Conservation (phyloP, 2,329 filamentous ascomycete species). For the Apiospora sp. region DNA sequence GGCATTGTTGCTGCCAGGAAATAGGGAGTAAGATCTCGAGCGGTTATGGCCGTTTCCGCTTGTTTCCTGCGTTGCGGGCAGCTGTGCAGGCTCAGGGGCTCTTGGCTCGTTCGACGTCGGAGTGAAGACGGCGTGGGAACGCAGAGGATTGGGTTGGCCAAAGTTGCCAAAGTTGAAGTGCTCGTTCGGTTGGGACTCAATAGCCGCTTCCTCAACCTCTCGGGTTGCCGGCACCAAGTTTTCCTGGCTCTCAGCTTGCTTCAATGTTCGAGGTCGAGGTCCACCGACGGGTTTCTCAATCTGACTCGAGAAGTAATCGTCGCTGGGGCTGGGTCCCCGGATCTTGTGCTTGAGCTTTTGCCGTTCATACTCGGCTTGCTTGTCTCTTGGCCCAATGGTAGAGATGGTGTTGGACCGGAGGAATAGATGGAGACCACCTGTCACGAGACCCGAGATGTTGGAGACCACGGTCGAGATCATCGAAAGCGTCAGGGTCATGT, state of each 20-base stretch:
- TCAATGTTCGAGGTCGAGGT: constrained; percentile 39
- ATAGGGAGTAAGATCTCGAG: constrained; percentile 47
- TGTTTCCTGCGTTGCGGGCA: constrained; percentile 34
- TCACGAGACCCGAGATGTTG: constrained; percentile 71
- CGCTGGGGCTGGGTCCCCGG: constrained; percentile 31
- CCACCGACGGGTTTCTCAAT: constrained; percentile 45
- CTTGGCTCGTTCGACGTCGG: constrained; percentile 24
- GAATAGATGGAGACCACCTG: constrained; percentile 71
- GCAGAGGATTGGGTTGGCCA: constrained; percentile 44
- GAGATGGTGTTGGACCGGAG: constrained; percentile 68
- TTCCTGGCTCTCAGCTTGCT: constrained; percentile 45
- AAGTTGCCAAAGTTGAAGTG: constrained; percentile 32
- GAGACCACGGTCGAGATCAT: constrained; percentile 72
- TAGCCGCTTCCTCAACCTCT: constrained; percentile 42
- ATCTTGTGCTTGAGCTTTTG: constrained; percentile 50
- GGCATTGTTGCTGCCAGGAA: constrained; percentile 41
- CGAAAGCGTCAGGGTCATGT: constrained; percentile 57
- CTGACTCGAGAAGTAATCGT: constrained; percentile 43
- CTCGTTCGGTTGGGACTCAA: constrained; percentile 34
- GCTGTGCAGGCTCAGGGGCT: constrained; percentile 43
- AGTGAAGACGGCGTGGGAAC: constrained; percentile 44
- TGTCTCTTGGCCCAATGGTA: constrained; percentile 59
- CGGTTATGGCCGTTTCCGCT: constrained; percentile 43
- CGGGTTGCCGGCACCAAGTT: constrained; percentile 44
- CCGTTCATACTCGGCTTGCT: constrained; percentile 54